Evolutionary conservation across 352 stramenopile genomes (phyloP).

Genomic region (Globisporangium mamillatum): DNA sequence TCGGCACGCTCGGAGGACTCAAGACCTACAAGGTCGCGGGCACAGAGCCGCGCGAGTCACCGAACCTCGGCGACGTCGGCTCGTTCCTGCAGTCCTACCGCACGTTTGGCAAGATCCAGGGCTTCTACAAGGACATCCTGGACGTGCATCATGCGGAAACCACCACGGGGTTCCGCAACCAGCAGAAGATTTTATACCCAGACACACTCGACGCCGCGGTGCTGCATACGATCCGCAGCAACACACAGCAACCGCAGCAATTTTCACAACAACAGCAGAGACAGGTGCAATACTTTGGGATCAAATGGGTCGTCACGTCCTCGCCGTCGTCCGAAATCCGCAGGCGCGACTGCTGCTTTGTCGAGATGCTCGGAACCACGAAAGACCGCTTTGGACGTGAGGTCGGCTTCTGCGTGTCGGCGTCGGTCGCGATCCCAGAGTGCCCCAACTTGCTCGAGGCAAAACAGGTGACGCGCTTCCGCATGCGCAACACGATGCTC

Average conservation of each 20-base stretch:
- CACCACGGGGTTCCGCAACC: slow-evolving; percentile 35
- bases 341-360: slow-evolving; percentile 42
- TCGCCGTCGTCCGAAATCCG: slow-evolving; percentile 22
- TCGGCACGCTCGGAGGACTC: slow-evolving; percentile 33
- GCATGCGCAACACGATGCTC: slow-evolving; percentile 49
- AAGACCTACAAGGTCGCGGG: slow-evolving; percentile 42
- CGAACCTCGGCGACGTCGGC: slow-evolving; percentile 2
- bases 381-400: slow-evolving; percentile 33
- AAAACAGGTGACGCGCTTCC: slow-evolving; percentile 34
- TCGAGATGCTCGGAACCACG: slow-evolving; percentile 53
- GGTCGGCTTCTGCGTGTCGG: slow-evolving; percentile 36
- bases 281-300: slow-evolving; percentile 41
- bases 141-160: slow-evolving; percentile 35
- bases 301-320: slow-evolving; percentile 46
- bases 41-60: slow-evolving; percentile 8
- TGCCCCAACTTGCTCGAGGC: slow-evolving; percentile 33
- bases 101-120: slow-evolving; percentile 47
- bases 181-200: slow-evolving; percentile 46
- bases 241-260: neutral
- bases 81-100: slow-evolving; percentile 38
- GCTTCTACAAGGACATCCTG: slow-evolving; percentile 48
- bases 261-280: slow-evolving; percentile 17
- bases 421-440: slow-evolving; percentile 44
- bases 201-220: slow-evolving; percentile 39
- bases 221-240: slow-evolving; percentile 27